Evolutionary conservation across 2,329 filamentous ascomycete species (phyloP).

Genomic region (Arachnomyces sp.): DNA sequence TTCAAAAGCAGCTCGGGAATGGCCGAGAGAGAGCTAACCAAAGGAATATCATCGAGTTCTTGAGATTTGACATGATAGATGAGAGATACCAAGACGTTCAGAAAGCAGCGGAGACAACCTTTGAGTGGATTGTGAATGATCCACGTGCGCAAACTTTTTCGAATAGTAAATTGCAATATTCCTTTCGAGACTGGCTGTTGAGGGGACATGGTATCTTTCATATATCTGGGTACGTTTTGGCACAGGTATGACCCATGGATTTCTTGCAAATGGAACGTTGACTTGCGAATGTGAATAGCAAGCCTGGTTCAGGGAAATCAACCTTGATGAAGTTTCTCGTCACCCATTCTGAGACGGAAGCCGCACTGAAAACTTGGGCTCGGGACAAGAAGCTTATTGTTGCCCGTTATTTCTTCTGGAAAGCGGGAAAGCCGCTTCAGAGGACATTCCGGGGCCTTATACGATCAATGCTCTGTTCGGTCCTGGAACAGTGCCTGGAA

Average conservation of each 20-base stretch:
- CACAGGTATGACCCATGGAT: no score
- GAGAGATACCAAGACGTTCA: slow-evolving; percentile 9
- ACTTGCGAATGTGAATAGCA: slow-evolving; percentile 41
- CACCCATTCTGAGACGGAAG: slow-evolving; percentile 18
- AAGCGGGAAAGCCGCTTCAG: slow-evolving; percentile 31
- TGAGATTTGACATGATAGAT: no score
- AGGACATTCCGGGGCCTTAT: slow-evolving; percentile 37
- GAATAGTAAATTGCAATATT: not conserved
- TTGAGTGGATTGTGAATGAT: slow-evolving; percentile 13
- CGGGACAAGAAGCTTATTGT: slow-evolving; percentile 19
- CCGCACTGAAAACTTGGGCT: slow-evolving; percentile 30
- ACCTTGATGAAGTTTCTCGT: slow-evolving; percentile 41
- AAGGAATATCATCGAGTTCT: no score
- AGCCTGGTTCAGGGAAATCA: slow-evolving; percentile 42
- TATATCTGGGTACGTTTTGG: no score
- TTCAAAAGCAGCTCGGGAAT: no score
- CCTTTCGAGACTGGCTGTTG: slow-evolving; percentile 23
- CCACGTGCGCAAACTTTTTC: not conserved
- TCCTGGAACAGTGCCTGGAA: slow-evolving; percentile 21
- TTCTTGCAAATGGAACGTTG: no score
- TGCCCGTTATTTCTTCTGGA: slow-evolving; percentile 38
- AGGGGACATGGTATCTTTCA: slow-evolving; percentile 22
- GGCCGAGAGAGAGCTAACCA: no score
- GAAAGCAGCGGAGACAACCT: slow-evolving; percentile 11
- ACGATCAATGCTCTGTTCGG: slow-evolving; percentile 29